Conservation (phyloP, 768 basidiomycete genomes). For the Lactarius tabidus region DNA sequence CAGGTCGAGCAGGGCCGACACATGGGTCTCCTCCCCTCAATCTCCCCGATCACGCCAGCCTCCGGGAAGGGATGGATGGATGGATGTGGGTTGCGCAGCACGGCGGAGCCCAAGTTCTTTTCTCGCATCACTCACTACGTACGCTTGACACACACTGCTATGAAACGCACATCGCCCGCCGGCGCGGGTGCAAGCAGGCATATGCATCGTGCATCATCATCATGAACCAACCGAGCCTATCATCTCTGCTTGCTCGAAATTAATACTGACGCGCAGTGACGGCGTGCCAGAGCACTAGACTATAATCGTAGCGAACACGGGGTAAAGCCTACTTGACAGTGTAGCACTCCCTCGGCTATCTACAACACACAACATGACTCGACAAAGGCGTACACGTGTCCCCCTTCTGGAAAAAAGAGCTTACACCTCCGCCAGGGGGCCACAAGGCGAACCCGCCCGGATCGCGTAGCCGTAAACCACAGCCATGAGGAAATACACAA, state of each 20-base stretch:
- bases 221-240: neutral
- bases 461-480: neutral
- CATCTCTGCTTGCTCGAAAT: neutral
- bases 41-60: constrained; percentile 1
- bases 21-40: neutral
- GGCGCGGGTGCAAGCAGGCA: neutral
- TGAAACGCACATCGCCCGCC: neutral
- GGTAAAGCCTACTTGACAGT: neutral
- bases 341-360: neutral
- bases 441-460: neutral
- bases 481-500: neutral
- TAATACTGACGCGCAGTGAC: neutral
- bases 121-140: neutral
- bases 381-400: neutral
- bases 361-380: neutral
- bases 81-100: no score
- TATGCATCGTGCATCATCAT: neutral
- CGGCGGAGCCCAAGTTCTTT: neutral
- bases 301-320: neutral
- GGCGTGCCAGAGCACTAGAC: neutral
- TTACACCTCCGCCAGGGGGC: neutral
- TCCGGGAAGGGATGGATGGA: no score
- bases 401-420: constrained; percentile 1
- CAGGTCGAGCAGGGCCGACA: no score
- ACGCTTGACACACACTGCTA: neutral